Conservation (phyloP, 805 yeast species). For the Starmerella stigmatis region DNA sequence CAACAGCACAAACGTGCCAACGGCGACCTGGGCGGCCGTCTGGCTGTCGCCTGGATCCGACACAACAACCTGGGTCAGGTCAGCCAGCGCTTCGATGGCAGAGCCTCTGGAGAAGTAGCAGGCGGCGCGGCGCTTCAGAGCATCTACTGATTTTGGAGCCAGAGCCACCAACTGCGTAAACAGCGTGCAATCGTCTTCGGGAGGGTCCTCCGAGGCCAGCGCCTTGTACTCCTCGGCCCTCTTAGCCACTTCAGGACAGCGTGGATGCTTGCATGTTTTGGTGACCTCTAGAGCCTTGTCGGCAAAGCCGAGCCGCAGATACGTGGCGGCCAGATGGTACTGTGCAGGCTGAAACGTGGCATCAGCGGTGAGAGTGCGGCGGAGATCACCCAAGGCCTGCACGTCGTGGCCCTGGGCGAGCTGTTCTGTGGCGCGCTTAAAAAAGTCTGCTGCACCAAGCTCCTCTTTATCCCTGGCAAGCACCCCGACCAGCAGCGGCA, state of each 20-base stretch:
- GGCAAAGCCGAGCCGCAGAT: slow-evolving; percentile 28
- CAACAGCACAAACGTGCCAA: slow-evolving; percentile 37
- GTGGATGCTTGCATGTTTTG: slow-evolving; percentile 10
- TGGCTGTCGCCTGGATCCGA: slow-evolving; percentile 25
- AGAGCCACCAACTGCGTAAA: slow-evolving; percentile 19
- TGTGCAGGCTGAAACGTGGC: slow-evolving; percentile 32
- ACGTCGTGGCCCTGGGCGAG: slow-evolving; percentile 30
- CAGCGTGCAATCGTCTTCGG: not conserved
- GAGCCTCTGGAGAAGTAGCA: slow-evolving; percentile 29
- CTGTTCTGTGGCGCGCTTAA: slow-evolving; percentile 33
- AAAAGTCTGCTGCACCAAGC: slow-evolving; percentile 25
- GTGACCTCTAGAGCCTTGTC: slow-evolving; percentile 24
- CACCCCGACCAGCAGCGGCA: slow-evolving; percentile 6
- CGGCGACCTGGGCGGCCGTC: slow-evolving; percentile 32
- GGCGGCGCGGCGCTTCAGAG: slow-evolving; percentile 28
- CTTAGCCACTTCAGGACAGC: slow-evolving; percentile 21
- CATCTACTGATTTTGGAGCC: slow-evolving; percentile 25
- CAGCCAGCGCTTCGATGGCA: slow-evolving; percentile 30
- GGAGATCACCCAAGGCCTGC: slow-evolving; percentile 32
- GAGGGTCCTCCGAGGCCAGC: slow-evolving; percentile 4
- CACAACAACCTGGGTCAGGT: slow-evolving; percentile 27
- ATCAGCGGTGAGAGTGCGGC: slow-evolving; percentile 28
- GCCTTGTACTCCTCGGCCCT: slow-evolving; percentile 15
- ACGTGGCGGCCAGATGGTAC: slow-evolving; percentile 28
- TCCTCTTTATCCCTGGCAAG: slow-evolving; percentile 3